Evolutionary conservation across 306 rosid genomes (phyloP), one percentile per base, ranked within the genome.

Genomic region (Potentilla sterilis): DNA sequence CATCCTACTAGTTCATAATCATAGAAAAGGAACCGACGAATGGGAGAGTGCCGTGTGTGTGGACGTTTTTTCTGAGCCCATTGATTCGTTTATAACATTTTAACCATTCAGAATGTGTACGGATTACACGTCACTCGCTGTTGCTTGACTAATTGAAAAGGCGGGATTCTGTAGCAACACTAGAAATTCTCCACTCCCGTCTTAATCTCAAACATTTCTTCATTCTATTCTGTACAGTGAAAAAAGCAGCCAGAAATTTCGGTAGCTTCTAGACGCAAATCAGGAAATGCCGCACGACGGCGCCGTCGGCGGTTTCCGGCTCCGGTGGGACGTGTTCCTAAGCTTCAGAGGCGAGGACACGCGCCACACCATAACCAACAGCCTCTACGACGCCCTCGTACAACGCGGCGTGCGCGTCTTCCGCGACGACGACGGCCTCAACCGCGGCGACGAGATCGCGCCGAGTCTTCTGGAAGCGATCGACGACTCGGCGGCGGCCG

Each of bases 281-380:
- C 54, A 49, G 14, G 7, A 2, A 15, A 51, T 51, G 57, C 3
- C 10, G 57, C 2, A 18, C 57, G 57, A 18, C 57, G 22, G 22
- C 22, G 22, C 9, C 22, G 34, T 28, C 15, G 85, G 52, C 15
- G 78, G 67, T 15, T 86, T 81, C 86, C 74, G 92, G 86, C 90
- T 80, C 10, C 76, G 82, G 5, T 85, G 89, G 89, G 89, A 89
- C 69, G 88, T 86, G 66, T 89, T 89, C 77, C 74, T 89, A 12
- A 89, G 89, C 81, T 89, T 85, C 81, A 75, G 89, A 62, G 90
- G 90, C 5, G 34, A 75, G n/a, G 89, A 86, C 83, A 79, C 87
- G 9, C 81, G 90, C 43, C 0, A 43, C 7, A 15, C 82, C 37
- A 11, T 89, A 76, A 81, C 82, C 5, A 34, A 9, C 3, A n/a